A percentile compares a stretch with the other conserved stretches of the same genome.
These are phyloP conservation scores for Aspergillus indologenus DNA, from an alignment of 495 filamentous ascomycete genomes.

Conservation along the genomic window DNA sequence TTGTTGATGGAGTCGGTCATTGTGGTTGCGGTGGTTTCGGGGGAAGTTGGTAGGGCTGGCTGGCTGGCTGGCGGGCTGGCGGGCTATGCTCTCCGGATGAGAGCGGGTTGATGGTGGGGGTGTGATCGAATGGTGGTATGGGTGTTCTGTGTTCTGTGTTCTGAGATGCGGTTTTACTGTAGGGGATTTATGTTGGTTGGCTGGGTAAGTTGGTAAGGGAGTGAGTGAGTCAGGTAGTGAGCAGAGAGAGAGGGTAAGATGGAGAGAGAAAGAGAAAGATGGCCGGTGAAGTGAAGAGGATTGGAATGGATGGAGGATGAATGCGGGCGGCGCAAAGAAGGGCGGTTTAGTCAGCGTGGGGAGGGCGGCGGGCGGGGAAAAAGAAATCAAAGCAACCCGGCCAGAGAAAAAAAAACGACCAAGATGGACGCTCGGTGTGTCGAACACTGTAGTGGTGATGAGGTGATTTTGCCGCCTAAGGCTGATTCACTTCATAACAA, in stretches of 20 bases:
- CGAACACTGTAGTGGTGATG: not conserved
- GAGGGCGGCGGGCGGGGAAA: conserved; percentile 10
- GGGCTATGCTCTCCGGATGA: not conserved
- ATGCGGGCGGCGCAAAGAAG: conserved; percentile 13
- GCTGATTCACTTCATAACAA: no score
- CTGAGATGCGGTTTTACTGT: no score
- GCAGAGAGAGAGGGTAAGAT: conserved; percentile 9
- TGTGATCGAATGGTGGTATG: not conserved
- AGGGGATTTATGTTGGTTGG: no score
- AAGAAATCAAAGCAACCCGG: not conserved
- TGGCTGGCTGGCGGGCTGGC: no score
- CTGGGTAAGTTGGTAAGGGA: not conserved
- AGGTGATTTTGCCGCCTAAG: conserved; percentile 1
- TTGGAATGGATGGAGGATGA: conserved; percentile 10
- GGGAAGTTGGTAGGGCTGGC: no score
- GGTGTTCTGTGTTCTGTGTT: not conserved
- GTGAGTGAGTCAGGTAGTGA: conserved; percentile 10
- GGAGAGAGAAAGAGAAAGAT: conserved; percentile 7
- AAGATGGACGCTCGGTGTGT: conserved; percentile 6
- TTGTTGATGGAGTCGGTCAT: conserved; percentile 27
- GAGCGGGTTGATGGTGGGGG: not conserved
- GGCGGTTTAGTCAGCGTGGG: conserved; percentile 21
- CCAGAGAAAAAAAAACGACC: not conserved
- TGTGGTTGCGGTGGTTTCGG: conserved; percentile 10
- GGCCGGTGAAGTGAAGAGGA: not conserved